Base-by-base conservation (phyloP, 2,329 filamentous ascomycete genomes). In the Tolypocladium ophioglossoides region DNA sequence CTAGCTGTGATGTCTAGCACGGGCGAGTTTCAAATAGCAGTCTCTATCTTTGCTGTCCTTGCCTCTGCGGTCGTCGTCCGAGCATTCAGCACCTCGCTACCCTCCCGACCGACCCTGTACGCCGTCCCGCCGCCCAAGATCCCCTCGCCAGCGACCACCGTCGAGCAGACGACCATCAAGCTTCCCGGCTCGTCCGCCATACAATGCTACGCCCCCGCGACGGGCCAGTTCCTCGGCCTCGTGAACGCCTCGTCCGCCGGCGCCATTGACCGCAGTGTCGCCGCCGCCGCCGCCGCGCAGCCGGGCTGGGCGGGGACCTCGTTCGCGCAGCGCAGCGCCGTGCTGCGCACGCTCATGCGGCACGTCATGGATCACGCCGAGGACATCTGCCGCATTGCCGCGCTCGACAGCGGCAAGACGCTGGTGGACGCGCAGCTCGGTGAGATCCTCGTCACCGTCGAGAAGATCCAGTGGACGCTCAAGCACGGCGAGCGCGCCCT, bases 391-490 rank as follows among this genome's bases (percentile, higher is more conserved):
- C 80, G 83, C 18, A 83, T 90, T 34, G 92, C 91, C 51, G 95
- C 89, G 65, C 78, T 96, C 38, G 94, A 99, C 72, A 95, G 89
- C 44, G 94, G 94, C 59, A 99, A 99, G 78, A 96, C 95, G 2
- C 88, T 92, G 76, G 84, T 97, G 40, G 94, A 99, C 72, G 94
- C 92, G 1, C 85, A 88, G 61, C 84, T 99, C 54, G 94, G 94
- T 52, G 94, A 99, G 77, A 91, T 97, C 59, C 78, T 99, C 54
- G 91, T 96, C 44, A 96, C 94, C 8, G 85, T 82, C 0, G 94
- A 97, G 76, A 96, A 96, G 75, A 78, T 99, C 56, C 85, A 88
- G 66, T 99, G 94, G 94, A 96, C 91, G 3, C 85, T 97, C 58
- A 77, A 84, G 59, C 90, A 99, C 70, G 94, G 94, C 62, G 91